Evolutionary conservation across 768 basidiomycete species (phyloP), one percentile per base, ranked within the genome.

Genomic region (Lactarius deliciosus): DNA sequence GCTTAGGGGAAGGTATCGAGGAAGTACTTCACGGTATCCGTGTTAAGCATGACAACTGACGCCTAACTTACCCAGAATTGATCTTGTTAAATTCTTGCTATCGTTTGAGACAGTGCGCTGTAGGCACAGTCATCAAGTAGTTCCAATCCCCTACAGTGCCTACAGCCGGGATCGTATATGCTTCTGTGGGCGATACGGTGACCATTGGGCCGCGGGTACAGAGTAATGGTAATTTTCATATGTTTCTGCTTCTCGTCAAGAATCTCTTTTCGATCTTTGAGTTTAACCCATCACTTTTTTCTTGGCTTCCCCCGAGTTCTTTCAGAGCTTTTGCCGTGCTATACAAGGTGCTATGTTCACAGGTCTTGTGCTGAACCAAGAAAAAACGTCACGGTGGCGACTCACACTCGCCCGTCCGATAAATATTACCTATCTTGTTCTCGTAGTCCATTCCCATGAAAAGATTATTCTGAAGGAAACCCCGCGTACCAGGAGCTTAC

Each of bases 21-120:
- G 73, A 76, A 65, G 41, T 75, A 20, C 57, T 77, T 25, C 67
- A 71, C 36, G 75, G 75, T 1, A 66, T 76, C 0, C 68, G 73
- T 45, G 11, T 77, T 28, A 73, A 71, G 57, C 76, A 76, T 66
- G 75, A 72, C 67, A 75, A 73, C 60, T 76, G 67, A 71, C 32
- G n/a, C 5, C 8, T 45, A 38, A 6, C 20, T 53, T 28, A 54
- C 25, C 25, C 25, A 32, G 8, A 55, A 55, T 15, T 55, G 30
- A 32, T 32, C 7, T 32, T 30, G 25, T 54, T 16, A n/a, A 30
- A 16, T 32, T 16, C 28, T 54, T 18, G 7, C 5, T 34, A 15
- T 18, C 20, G n/a, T 6, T 20, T 38, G 13, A 15, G 34, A n/a
- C 34, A 36, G 18, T n/a, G 20, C 9, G 18, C 43, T 16, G 20